Evolutionary conservation across 306 rosid species (phyloP).

Genomic region (Lupinus albus): DNA sequence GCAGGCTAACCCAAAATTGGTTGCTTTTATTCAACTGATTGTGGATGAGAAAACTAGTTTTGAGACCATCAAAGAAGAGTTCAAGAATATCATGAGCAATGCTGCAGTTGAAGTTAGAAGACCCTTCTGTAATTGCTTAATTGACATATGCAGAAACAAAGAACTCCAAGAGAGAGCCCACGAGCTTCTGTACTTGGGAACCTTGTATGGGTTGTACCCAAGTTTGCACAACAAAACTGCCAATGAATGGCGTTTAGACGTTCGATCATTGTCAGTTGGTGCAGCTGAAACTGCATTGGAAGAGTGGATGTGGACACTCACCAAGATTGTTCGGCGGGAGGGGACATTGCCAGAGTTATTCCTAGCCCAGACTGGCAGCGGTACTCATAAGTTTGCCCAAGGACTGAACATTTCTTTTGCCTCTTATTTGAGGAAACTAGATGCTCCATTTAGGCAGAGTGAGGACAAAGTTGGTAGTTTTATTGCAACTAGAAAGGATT

Average conservation of each 20-base stretch:
- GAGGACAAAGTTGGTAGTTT: conserved; percentile 76
- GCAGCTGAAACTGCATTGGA: conserved; percentile 90
- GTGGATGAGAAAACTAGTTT: conserved; percentile 58
- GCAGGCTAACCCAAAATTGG: conserved; percentile 74
- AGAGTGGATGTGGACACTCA: conserved; percentile 89
- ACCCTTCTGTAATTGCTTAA: conserved; percentile 93
- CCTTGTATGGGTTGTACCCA: conserved; percentile 82
- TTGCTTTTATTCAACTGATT: conserved; percentile 53
- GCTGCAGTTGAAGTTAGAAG: conserved; percentile 72
- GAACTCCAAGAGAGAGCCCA: conserved; percentile 74
- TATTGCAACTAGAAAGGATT: conserved; percentile 73
- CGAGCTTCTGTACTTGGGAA: conserved; percentile 90
- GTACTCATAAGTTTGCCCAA: conserved; percentile 79
- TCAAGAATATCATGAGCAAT: conserved; percentile 55
- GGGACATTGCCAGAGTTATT: conserved; percentile 65
- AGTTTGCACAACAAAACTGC: conserved; percentile 74
- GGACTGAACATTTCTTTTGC: conserved; percentile 78
- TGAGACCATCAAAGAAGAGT: conserved; percentile 68
- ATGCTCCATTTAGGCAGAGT: conserved; percentile 71
- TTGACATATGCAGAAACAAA: conserved; percentile 79
- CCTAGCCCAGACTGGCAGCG: conserved; percentile 81
- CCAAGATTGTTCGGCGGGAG: conserved; percentile 63
- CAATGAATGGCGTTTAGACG: conserved; percentile 81
- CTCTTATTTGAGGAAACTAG: conserved; percentile 73
- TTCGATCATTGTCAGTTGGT: conserved; percentile 79